phyloP scores from a whole-genome alignment of 208 protist genomes.

The Leishmania amazonensis region DNA sequence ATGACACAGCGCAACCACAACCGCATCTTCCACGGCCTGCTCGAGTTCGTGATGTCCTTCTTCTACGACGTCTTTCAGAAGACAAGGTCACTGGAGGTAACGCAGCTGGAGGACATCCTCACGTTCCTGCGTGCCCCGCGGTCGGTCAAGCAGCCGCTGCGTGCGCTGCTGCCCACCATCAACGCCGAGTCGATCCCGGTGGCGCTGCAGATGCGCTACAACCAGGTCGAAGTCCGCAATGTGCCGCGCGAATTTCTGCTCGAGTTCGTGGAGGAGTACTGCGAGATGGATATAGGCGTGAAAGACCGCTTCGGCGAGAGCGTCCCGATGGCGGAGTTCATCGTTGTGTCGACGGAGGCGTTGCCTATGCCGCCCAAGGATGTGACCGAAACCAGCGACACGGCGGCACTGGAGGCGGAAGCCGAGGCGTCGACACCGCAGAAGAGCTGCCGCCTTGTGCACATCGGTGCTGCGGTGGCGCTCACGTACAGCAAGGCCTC shows the following conservation, averaged over 20 bases:
- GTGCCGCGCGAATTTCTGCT: constrained; percentile 54
- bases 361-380: constrained; percentile 33
- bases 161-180: constrained; percentile 49
- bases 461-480: constrained; percentile 60
- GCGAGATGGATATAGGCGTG: constrained; percentile 62
- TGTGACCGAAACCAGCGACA: constrained; percentile 7
- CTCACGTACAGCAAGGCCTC: constrained; percentile 68
- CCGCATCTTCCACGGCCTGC: constrained; percentile 39
- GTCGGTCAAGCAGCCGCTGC: constrained; percentile 26
- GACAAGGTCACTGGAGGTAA: constrained; percentile 33
- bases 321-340: constrained; percentile 70
- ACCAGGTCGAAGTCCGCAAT: constrained; percentile 41
- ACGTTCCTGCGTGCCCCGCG: constrained; percentile 56
- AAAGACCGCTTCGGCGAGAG: constrained; percentile 58
- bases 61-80: constrained; percentile 55
- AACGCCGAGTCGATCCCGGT: constrained; percentile 57
- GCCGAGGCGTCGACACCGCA: constrained; percentile 14
- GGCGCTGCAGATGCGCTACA: constrained; percentile 59
- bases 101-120: constrained; percentile 41
- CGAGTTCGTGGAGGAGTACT: constrained; percentile 72
- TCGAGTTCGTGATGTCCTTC: constrained; percentile 81
- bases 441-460: constrained; percentile 59
- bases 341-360: constrained; percentile 55
- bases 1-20: constrained; percentile 40
- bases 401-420: not conserved